Conservation (phyloP, 2,329 filamentous ascomycete genomes). For the Exophiala dermatitidis region DNA sequence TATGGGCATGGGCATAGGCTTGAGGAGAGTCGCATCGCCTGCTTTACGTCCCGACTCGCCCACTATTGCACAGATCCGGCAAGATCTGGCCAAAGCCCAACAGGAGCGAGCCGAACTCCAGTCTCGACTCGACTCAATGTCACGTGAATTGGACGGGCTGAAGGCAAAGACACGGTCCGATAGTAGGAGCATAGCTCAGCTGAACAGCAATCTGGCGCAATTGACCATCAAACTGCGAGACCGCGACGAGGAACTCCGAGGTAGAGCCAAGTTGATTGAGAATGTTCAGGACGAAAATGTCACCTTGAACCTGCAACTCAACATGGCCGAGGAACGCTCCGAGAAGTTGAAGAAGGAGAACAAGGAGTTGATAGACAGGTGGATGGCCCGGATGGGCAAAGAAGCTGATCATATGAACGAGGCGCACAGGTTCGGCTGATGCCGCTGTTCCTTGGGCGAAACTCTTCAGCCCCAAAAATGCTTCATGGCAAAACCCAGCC, state of each 20-base stretch:
- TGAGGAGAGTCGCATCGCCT: constrained; percentile 29
- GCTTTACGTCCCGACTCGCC: constrained; percentile 32
- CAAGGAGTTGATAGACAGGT: constrained; percentile 77
- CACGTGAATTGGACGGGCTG: constrained; percentile 58
- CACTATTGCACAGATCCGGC: constrained; percentile 40
- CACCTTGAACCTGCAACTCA: constrained; percentile 76
- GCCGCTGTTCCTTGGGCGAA: background rate
- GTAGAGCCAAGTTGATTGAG: constrained; percentile 76
- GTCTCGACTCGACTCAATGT: constrained; percentile 54
- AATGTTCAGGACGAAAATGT: constrained; percentile 91
- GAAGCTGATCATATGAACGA: constrained; percentile 85
- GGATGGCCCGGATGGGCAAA: constrained; percentile 79
- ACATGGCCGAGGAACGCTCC: constrained; percentile 70
- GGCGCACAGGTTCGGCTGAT: constrained; percentile 35
- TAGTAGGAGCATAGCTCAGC: constrained; percentile 51
- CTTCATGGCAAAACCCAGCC: background rate
- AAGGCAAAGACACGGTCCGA: constrained; percentile 56
- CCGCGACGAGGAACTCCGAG: constrained; percentile 74
- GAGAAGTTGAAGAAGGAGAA: constrained; percentile 74
- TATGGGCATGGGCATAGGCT: constrained; percentile 23
- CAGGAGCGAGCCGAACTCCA: constrained; percentile 65
- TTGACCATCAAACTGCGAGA: constrained; percentile 66
- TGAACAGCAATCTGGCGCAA: constrained; percentile 56
- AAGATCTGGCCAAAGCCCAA: constrained; percentile 70
- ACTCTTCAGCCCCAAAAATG: background rate